phyloP scores from a whole-genome alignment of 2,329 filamentous ascomycete species.

The Alternaria brassicae region DNA sequence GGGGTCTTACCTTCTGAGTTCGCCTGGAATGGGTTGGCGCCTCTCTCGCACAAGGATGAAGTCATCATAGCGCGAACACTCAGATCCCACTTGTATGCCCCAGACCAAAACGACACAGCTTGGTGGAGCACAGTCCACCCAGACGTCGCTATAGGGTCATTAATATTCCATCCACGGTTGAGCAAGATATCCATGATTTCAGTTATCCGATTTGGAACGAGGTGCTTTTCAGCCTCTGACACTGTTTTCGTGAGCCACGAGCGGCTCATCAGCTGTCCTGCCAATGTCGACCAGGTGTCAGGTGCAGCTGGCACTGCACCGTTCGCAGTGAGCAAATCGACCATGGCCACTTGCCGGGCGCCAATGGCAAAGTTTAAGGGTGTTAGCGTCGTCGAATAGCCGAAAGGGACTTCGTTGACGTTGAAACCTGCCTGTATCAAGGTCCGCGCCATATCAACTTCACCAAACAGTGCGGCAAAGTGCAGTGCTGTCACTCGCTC shows the following conservation, averaged over 20 bases:
- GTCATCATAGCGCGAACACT: constrained; percentile 22
- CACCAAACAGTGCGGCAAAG: constrained; percentile 36
- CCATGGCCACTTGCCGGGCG: constrained; percentile 33
- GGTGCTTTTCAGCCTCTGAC: constrained; percentile 26
- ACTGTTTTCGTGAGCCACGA: constrained; percentile 35
- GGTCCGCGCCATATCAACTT: constrained; percentile 32
- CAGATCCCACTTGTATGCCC: constrained; percentile 30
- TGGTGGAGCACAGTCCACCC: constrained; percentile 31
- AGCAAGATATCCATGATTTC: constrained; percentile 25
- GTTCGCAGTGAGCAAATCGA: constrained; percentile 26
- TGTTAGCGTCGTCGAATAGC: constrained; percentile 28
- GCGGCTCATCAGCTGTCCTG: constrained; percentile 28
- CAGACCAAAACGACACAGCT: constrained; percentile 34
- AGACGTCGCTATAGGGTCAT: constrained; percentile 19
- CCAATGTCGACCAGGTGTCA: constrained; percentile 32
- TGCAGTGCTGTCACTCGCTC: constrained; percentile 35
- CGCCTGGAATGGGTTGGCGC: constrained; percentile 21
- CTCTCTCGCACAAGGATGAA: constrained; percentile 24
- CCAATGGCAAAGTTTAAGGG: constrained; percentile 33
- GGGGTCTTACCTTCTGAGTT: constrained; percentile 30
- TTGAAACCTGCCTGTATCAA: constrained; percentile 24
- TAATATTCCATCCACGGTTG: constrained; percentile 27
- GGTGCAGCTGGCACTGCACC: constrained; percentile 26
- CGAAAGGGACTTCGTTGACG: constrained; percentile 34
- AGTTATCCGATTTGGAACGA: constrained; percentile 21